Conservation (phyloP, 176 grass and related monocot species). For the Cenchrus purpureus region DNA sequence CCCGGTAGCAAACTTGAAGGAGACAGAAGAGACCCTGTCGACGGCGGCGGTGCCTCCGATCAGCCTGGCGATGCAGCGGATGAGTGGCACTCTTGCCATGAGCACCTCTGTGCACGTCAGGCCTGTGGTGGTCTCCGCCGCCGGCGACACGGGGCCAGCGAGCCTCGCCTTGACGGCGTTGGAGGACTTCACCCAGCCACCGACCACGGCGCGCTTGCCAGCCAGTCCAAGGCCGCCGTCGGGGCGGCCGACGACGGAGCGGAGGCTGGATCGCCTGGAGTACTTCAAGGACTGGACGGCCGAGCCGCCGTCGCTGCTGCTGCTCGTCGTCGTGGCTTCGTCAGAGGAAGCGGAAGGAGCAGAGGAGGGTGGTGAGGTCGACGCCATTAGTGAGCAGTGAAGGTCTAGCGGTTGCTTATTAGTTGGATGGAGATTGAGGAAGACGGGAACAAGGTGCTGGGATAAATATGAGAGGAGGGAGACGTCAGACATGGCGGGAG, state of each 20-base stretch:
- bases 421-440: neutral
- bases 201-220: constrained; percentile 48
- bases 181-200: constrained; percentile 69
- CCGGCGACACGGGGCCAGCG: neutral
- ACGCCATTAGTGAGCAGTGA: neutral
- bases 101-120: constrained; percentile 50
- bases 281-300: constrained; percentile 35
- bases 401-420: neutral
- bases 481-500: constrained; percentile 35
- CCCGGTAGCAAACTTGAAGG: neutral
- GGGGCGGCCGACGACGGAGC: constrained; percentile 42
- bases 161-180: constrained; percentile 33
- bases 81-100: constrained; percentile 43
- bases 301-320: neutral
- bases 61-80: constrained; percentile 51
- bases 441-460: constrained; percentile 15
- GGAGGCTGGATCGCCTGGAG: constrained; percentile 46
- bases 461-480: constrained; percentile 10
- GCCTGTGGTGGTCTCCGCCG: constrained; percentile 8
- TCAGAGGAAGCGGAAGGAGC: neutral
- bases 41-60: neutral
- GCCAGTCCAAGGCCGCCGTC: constrained; percentile 42
- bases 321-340: neutral
- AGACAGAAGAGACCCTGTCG: neutral
- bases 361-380: neutral